Evolutionary conservation across 2,329 filamentous ascomycete species (phyloP), one percentile per base, ranked within the genome.

Genomic region (Taxawa tesnikishii): DNA sequence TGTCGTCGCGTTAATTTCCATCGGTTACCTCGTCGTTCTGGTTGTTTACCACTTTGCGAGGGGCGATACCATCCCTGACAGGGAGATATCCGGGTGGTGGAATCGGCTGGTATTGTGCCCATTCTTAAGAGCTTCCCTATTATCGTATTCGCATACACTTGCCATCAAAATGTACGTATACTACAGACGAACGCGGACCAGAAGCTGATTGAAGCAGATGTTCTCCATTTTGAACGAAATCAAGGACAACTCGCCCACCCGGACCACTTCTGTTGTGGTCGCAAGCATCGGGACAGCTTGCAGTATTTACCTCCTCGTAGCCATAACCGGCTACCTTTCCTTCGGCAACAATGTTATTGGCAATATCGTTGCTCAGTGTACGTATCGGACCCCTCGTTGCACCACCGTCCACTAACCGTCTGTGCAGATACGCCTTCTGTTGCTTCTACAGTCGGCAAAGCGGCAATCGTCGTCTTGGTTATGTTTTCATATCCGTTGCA

Each of bases 111-210:
- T 6, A 68, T 83, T 3, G 67, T 93, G 7, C 72, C 80, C 21
- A 77, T 81, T 5, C 65, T 98, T 32, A 84, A 83, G 45, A 87
- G 82, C 40, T 74, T 98, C 42, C 90, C 90, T 0, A 85, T 98
- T 32, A 87, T 96, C 35, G 83, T 98, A 2, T 98, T 98, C 65
- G 90, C 88, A n/a, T 98, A 96, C 55, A 98, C 90, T 1, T 98
- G 90, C 54, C 90, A 98, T 57, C 90, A 98, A 51, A 98, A 98
- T 54, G 83, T 90, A 61, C 43, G 73, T 51, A 9, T 6, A 3
- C 3, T 12, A 17, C n/a, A n/a, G n/a, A n/a, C 24, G 28, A 33
- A 31, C 19, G 28, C 26, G 8, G 15, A n/a, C 14, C 4, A 29
- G 5, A 35, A 13, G 24, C 40, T 45, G 27, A 41, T 41, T 43